A percentile compares a stretch with the other conserved stretches of the same genome.
Evolutionary conservation across 2,329 filamentous ascomycete species (phyloP).

Genomic region (Herpotrichia juniperi): DNA sequence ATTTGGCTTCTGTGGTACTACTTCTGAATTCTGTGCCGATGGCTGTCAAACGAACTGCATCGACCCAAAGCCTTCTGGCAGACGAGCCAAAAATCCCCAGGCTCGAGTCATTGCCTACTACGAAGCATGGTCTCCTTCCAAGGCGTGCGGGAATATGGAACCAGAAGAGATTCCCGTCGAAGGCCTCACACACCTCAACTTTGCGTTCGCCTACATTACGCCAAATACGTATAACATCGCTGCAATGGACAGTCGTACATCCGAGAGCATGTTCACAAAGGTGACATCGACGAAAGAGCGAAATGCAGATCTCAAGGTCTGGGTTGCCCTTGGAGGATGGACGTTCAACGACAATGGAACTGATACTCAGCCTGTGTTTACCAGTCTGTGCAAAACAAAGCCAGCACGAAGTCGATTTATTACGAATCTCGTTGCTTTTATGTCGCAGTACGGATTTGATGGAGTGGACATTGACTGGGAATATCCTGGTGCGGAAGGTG

Average conservation of each 20-base stretch:
- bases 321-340: slow-evolving; percentile 49
- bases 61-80: background rate
- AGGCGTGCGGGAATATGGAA: slow-evolving; percentile 15
- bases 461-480: slow-evolving; percentile 57
- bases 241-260: slow-evolving; percentile 30
- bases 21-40: slow-evolving; percentile 24
- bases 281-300: slow-evolving; percentile 35
- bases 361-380: slow-evolving; percentile 27
- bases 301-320: slow-evolving; percentile 37
- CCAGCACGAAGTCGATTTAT: slow-evolving; percentile 39
- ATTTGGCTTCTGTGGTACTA: slow-evolving; percentile 44
- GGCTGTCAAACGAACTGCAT: slow-evolving; percentile 9
- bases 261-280: slow-evolving; percentile 21
- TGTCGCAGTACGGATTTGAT: slow-evolving; percentile 52
- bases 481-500: slow-evolving; percentile 24
- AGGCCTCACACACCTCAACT: slow-evolving; percentile 31
- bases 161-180: slow-evolving; percentile 26
- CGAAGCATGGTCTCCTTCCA: slow-evolving; percentile 7
- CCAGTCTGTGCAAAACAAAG: background rate
- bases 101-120: slow-evolving; percentile 11
- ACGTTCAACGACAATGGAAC: slow-evolving; percentile 45
- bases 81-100: background rate
- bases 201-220: slow-evolving; percentile 21
- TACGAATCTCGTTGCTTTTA: slow-evolving; percentile 45
- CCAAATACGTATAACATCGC: slow-evolving; percentile 27